Base-by-base conservation (phyloP, 345 rosid genomes). In the Pseudoturritis turrita region DNA sequence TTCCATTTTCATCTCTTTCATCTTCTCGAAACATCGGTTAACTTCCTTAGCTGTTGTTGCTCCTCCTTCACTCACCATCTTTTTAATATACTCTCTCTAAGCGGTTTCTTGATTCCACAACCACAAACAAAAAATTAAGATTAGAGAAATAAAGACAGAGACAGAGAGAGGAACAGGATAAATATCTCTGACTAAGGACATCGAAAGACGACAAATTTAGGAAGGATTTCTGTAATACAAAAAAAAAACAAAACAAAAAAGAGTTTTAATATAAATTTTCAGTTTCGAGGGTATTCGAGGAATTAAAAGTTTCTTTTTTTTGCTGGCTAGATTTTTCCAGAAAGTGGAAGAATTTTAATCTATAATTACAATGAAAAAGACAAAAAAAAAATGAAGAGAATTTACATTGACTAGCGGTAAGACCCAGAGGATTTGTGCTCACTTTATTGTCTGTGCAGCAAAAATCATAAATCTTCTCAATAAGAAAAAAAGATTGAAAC, bases 1-100 rank as follows among this genome's bases (percentile, higher is more conserved):
- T 56, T 83, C 88, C 85, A 85, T 80, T 33, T 33, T 33, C 37
- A 33, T 33, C n/a, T n/a, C n/a, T 49, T 51, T 71, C 63, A 88
- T 73, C 82, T 81, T 80, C 78, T 67, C 47, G 9, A 11, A 75
- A 7, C 73, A 56, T 41, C 3, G 28, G 31, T 10, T 33, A 37
- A 56, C 51, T 31, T 43, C 64, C 0, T 31, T 9, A 8, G 37
- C 2, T 17, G 46, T 17, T 45, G 23, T 31, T 31, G 37, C 7
- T 25, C 6, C 40, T 69, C 15, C 64, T 44, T 33, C 55, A 7
- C 65, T 69, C 55, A 56, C 55, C 54, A 69, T 69, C 55, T 35
- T 65, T 63, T 13, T 25, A 29, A 29, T 29, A 29, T 23, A 51
- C 15, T 60, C 23, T 7, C 2, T 3, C 8, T 14, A 67, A 40